These are phyloP conservation scores for Sporothrix globosa DNA, from an alignment of 2,329 filamentous ascomycete genomes.

Conservation along the genomic window DNA sequence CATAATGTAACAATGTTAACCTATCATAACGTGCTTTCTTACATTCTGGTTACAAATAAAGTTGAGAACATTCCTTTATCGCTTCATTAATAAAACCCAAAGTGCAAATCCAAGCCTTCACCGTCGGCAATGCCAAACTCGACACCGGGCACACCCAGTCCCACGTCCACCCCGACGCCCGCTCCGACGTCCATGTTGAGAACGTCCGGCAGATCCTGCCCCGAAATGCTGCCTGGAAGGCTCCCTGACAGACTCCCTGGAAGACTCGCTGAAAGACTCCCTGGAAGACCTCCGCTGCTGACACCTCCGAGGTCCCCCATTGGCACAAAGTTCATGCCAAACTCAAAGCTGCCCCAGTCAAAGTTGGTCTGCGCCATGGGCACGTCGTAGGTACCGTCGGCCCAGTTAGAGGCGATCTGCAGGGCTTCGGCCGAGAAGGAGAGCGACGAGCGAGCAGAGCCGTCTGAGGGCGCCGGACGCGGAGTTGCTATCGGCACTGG, in stretches of 20 bases:
- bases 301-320: neutral
- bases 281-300: neutral
- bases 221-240: neutral
- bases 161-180: neutral
- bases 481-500: neutral
- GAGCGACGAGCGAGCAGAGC: neutral
- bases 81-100: slow-evolving; percentile 2
- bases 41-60: neutral
- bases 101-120: slow-evolving; percentile 14
- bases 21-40: neutral
- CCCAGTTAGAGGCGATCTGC: slow-evolving; percentile 23
- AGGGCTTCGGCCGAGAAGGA: neutral
- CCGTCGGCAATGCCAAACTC: slow-evolving; percentile 16
- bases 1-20: too few species aligned
- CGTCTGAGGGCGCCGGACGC: neutral
- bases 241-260: neutral
- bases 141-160: slow-evolving; percentile 3
- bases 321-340: slow-evolving; percentile 3
- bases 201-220: neutral
- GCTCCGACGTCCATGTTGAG: neutral
- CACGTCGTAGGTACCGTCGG: slow-evolving; percentile 27
- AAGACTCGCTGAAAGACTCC: neutral
- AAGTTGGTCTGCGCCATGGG: slow-evolving; percentile 24
- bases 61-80: neutral
- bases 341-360: slow-evolving; percentile 24